A percentile compares a stretch with the other conserved stretches of the same genome.
phyloP scores from a whole-genome alignment of 345 rosid species.

The Arabidopsis thaliana region DNA sequence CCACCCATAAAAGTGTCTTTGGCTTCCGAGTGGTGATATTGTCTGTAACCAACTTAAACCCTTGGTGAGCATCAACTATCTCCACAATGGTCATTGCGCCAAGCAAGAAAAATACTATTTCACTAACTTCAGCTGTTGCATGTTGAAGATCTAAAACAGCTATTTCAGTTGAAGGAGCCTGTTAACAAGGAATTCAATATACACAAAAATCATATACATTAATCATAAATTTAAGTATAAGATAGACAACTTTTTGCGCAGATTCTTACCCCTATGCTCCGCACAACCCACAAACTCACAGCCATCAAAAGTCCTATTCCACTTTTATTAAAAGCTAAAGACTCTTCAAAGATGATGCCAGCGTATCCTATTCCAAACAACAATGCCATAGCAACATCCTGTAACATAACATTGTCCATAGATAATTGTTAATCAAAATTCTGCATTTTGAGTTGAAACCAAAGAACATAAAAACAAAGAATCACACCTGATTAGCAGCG shows the following conservation, averaged over 20 bases:
- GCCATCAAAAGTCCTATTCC: constrained; percentile 98
- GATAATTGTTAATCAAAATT: neutral
- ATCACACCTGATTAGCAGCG: constrained; percentile 84
- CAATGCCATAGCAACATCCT: constrained; percentile 97
- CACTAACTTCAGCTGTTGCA: constrained; percentile 96
- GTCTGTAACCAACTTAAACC: constrained; percentile 97
- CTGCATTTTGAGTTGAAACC: neutral
- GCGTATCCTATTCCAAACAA: constrained; percentile 85
- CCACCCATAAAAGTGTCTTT: constrained; percentile 90
- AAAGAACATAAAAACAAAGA: neutral
- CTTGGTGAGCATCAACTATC: constrained; percentile 99
- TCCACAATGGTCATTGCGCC: constrained; percentile 99
- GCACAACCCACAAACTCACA: constrained; percentile 89
- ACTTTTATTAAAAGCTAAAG: constrained; percentile 94
- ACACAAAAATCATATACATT: constrained; percentile 1
- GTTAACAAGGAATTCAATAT: constrained; percentile 41
- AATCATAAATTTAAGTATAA: neutral
- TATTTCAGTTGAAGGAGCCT: constrained; percentile 98
- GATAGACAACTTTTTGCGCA: neutral
- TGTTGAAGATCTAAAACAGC: constrained; percentile 85
- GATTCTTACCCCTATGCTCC: constrained; percentile 82
- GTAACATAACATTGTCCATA: constrained; percentile 43
- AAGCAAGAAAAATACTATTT: constrained; percentile 92
- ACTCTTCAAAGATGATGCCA: constrained; percentile 92
- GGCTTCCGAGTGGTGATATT: constrained; percentile 94